Base-by-base conservation (phyloP, 108 stramenopile genomes). In the Cyclotella sp. region DNA sequence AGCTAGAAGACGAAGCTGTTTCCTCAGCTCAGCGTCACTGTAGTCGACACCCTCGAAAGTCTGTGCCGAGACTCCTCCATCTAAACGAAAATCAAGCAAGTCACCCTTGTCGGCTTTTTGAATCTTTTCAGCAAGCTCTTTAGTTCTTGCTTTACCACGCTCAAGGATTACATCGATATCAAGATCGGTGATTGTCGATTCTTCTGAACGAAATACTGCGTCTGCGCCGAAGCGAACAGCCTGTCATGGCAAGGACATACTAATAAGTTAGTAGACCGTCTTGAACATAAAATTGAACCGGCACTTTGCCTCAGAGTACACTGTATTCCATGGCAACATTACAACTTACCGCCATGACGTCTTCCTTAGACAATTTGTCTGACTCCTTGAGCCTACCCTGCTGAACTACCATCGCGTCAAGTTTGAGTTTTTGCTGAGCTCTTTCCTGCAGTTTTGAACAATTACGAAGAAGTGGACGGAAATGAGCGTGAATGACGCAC, bases 361-460 rank as follows among this genome's bases (percentile, higher is more conserved):
- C 96, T 29, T 93, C 94, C 43, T 85, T 89, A 0, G 94, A 94
- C 0, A 97, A 71, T 52, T 91, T 94, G 68, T 94, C 95, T 72
- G 93, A 87, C n/a, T 97, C 95, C 65, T 93, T 92, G 28, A 98
- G 87, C 4, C 96, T 93, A 18, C 96, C 97, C 68, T 95, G 94
- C 76, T 99, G 98, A 47, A 99, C 97, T 63, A 99, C 98, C 91
- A 99, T 98, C 18, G 98, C 98, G 84, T 99, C 99, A 28, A 99
- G 95, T 76, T 99, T 99, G 24, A 99, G 96, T 88, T 99, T 99
- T 68, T 98, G 93, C 73, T 99, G 98, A 15, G 99, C 99, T 53
- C 99, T 94, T 83, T 99, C 98, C 55, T 58, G 21, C n/a, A n/a
- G 47, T 49, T 49, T 49, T n/a, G 47, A 34, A 5, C 4, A 34